Conservation (phyloP, 345 rosid genomes). For the Alliaria petiolata region DNA sequence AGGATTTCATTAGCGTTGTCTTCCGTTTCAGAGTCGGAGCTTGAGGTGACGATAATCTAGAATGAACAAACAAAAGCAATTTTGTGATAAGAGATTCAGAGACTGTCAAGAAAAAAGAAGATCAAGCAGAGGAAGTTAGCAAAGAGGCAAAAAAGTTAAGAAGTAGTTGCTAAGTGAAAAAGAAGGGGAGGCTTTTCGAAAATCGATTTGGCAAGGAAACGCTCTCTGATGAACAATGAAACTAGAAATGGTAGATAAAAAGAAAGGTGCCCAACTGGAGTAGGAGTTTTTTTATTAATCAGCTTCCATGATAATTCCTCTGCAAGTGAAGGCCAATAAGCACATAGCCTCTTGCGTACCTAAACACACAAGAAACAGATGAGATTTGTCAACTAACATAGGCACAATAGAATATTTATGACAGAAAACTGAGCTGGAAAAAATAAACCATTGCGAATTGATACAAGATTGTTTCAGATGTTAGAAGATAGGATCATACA, state of each 20-base stretch:
- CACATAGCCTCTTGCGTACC: constrained; percentile 62
- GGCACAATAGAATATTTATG: not conserved
- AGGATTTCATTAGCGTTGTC: constrained; percentile 42
- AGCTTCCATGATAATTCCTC: constrained; percentile 59
- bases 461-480: not conserved
- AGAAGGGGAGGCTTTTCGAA: not conserved
- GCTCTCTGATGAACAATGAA: not conserved
- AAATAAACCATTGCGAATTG: not conserved
- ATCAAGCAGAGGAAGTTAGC: not conserved
- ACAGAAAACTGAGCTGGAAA: not conserved
- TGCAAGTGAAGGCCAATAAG: constrained; percentile 69
- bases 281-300: constrained; percentile 48
- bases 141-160: no score
- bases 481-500: not conserved
- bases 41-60: constrained; percentile 43
- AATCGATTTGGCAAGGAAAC: no score
- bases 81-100: constrained; percentile 1
- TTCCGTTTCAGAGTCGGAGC: constrained; percentile 62
- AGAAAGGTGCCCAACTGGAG: constrained; percentile 27
- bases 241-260: not conserved
- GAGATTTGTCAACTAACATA: constrained; percentile 7
- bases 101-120: no score
- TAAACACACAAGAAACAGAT: constrained; percentile 29
- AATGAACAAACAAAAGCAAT: constrained; percentile 21
- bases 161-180: constrained; percentile 1